phyloP scores from a whole-genome alignment of 2,329 filamentous ascomycete species.

The Nemania abortiva region DNA sequence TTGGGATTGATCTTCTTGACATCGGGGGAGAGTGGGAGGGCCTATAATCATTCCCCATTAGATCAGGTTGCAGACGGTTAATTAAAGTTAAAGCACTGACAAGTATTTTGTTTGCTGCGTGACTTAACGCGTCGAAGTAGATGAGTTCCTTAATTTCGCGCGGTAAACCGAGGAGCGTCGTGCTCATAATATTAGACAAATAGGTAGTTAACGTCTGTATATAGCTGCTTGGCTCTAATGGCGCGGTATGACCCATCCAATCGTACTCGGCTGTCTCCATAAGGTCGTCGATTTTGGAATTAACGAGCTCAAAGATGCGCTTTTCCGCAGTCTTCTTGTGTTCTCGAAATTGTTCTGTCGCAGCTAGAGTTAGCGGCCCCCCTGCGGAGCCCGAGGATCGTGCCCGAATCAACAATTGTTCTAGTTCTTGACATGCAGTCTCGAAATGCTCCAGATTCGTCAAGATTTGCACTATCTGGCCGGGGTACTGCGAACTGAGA shows the following conservation, averaged over 20 bases:
- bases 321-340: slow-evolving; percentile 98
- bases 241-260: slow-evolving; percentile 73
- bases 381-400: slow-evolving; percentile 85
- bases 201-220: slow-evolving; percentile 96
- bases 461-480: slow-evolving; percentile 97
- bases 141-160: slow-evolving; percentile 97
- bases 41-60: slow-evolving; percentile 51
- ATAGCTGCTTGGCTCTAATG: slow-evolving; percentile 86
- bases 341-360: slow-evolving; percentile 86
- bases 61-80: too few relatives aligned
- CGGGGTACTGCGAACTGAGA: slow-evolving; percentile 90
- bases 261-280: slow-evolving; percentile 98
- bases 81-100: slow-evolving; percentile 57
- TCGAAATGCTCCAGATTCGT: slow-evolving; percentile 99
- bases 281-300: slow-evolving; percentile 97
- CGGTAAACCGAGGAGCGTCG: slow-evolving; percentile 90
- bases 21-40: slow-evolving; percentile 79
- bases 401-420: slow-evolving; percentile 85
- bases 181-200: slow-evolving; percentile 95
- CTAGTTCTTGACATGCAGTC: slow-evolving; percentile 88
- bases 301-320: slow-evolving; percentile 97
- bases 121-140: slow-evolving; percentile 94
- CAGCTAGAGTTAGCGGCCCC: slow-evolving; percentile 81
- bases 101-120: slow-evolving; percentile 88
- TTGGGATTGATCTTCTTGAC: slow-evolving; percentile 90